Conservation (phyloP, 495 filamentous ascomycete genomes). For the Penicillium arizonense region DNA sequence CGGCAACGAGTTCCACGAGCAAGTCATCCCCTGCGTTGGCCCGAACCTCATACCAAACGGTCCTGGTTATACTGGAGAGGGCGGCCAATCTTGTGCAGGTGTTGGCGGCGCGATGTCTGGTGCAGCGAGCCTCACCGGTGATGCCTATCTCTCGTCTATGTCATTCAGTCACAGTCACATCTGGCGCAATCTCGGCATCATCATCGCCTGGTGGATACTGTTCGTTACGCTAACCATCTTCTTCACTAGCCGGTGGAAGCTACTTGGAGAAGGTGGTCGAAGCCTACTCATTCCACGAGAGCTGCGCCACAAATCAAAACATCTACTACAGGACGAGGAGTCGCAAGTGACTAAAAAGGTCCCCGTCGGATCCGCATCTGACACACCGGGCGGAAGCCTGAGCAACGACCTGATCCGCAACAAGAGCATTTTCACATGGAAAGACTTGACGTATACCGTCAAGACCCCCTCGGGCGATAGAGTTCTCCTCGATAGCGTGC, state of each 20-base stretch:
- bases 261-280: slow-evolving; percentile 13
- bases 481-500: slow-evolving; percentile 69
- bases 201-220: slow-evolving; percentile 36
- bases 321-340: too few relatives aligned
- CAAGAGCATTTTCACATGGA: slow-evolving; percentile 60
- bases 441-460: slow-evolving; percentile 55
- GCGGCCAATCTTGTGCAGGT: slow-evolving; percentile 46
- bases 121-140: slow-evolving; percentile 33
- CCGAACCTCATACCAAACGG: slow-evolving; percentile 40
- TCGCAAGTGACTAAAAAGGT: too few relatives aligned
- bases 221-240: slow-evolving; percentile 29
- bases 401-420: slow-evolving; percentile 26
- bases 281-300: slow-evolving; percentile 32
- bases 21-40: slow-evolving; percentile 40
- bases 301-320: too few relatives aligned
- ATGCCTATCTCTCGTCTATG: slow-evolving; percentile 42
- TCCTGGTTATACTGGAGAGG: slow-evolving; percentile 16
- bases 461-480: slow-evolving; percentile 41
- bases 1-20: slow-evolving; percentile 59
- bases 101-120: slow-evolving; percentile 44
- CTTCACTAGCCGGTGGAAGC: slow-evolving; percentile 24
- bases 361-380: too few relatives aligned
- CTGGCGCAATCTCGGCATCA: slow-evolving; percentile 41
- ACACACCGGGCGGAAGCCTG: too few relatives aligned
- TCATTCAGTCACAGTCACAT: slow-evolving; percentile 36